Evolutionary conservation across 2,329 filamentous ascomycete genomes (phyloP).

Genomic region (Cladophialophora exuberans): DNA sequence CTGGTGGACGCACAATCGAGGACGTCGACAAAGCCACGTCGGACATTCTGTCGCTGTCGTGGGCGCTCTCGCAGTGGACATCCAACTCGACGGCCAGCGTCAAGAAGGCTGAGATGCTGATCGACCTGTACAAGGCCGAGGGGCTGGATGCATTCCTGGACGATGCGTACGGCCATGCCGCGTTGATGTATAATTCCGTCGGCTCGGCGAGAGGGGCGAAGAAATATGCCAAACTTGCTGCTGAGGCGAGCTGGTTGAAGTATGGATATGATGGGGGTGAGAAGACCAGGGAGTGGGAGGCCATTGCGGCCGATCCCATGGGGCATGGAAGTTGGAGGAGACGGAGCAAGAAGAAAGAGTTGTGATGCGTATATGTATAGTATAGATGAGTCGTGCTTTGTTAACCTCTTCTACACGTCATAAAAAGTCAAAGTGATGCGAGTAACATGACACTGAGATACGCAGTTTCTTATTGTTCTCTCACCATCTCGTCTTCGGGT

Average conservation of each 20-base stretch:
- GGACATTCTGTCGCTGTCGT: slow-evolving; percentile 24
- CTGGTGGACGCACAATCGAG: neutral
- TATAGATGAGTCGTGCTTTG: no score
- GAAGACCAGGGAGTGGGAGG: slow-evolving; percentile 20
- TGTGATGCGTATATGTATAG: neutral
- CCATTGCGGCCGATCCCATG: slow-evolving; percentile 16
- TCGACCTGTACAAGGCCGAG: slow-evolving; percentile 21
- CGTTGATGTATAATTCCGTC: slow-evolving; percentile 27
- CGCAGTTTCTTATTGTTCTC: neutral
- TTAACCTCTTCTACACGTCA: no score
- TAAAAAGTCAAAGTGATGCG: neutral
- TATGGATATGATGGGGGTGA: slow-evolving; percentile 13
- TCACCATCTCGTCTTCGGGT: no score
- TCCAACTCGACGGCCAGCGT: slow-evolving; percentile 22
- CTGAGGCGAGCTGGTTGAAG: slow-evolving; percentile 21
- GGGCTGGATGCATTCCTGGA: slow-evolving; percentile 28
- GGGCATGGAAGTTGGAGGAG: slow-evolving; percentile 27
- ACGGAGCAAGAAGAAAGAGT: slow-evolving; percentile 21
- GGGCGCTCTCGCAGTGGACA: slow-evolving; percentile 23
- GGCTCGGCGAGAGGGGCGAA: slow-evolving; percentile 21
- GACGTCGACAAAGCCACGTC: slow-evolving; percentile 16
- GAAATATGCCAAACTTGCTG: slow-evolving; percentile 28
- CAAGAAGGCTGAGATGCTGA: slow-evolving; percentile 25
- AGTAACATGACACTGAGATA: neutral
- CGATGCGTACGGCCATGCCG: slow-evolving; percentile 28